A percentile compares a stretch with the other conserved stretches of the same genome.
These are phyloP conservation scores for Trichoderma endophyticum DNA, from an alignment of 2,329 filamentous ascomycete species.

Conservation along the genomic window DNA sequence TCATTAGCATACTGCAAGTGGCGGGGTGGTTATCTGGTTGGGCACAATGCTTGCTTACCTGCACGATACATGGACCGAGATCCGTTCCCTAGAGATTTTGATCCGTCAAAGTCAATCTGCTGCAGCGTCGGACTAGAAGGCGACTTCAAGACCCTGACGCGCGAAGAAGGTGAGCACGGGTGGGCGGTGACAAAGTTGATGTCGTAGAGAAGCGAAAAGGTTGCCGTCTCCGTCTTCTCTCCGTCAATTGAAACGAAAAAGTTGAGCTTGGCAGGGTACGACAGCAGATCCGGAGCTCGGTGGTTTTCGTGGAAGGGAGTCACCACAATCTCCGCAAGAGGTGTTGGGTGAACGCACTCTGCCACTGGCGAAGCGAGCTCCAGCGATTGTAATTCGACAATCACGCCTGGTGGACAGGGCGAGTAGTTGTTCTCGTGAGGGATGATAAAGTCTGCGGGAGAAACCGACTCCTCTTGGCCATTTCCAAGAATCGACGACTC, in stretches of 20 bases:
- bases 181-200: slow-evolving; percentile 65
- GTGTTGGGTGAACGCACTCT: slow-evolving; percentile 45
- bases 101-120: slow-evolving; percentile 52
- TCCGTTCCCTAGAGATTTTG: slow-evolving; percentile 41
- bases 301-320: slow-evolving; percentile 38
- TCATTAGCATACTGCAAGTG: slow-evolving; percentile 1
- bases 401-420: slow-evolving; percentile 45
- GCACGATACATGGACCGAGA: slow-evolving; percentile 47
- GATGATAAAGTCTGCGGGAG: slow-evolving; percentile 61
- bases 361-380: slow-evolving; percentile 43
- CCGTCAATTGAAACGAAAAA: slow-evolving; percentile 39
- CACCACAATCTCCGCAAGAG: slow-evolving; percentile 40
- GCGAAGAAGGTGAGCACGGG: slow-evolving; percentile 58
- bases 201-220: slow-evolving; percentile 52
- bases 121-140: slow-evolving; percentile 58
- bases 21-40: not conserved
- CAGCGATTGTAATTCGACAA: slow-evolving; percentile 49
- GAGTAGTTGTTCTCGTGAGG: slow-evolving; percentile 55
- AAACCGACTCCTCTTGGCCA: slow-evolving; percentile 50
- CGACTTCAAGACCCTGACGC: slow-evolving; percentile 57
- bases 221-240: slow-evolving; percentile 40
- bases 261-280: slow-evolving; percentile 35
- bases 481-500: slow-evolving; percentile 61
- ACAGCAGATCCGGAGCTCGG: slow-evolving; percentile 33
- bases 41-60: slow-evolving; percentile 34